Evolutionary conservation across 2,329 filamentous ascomycete genomes (phyloP).

Genomic region (Trichoderma sp.): DNA sequence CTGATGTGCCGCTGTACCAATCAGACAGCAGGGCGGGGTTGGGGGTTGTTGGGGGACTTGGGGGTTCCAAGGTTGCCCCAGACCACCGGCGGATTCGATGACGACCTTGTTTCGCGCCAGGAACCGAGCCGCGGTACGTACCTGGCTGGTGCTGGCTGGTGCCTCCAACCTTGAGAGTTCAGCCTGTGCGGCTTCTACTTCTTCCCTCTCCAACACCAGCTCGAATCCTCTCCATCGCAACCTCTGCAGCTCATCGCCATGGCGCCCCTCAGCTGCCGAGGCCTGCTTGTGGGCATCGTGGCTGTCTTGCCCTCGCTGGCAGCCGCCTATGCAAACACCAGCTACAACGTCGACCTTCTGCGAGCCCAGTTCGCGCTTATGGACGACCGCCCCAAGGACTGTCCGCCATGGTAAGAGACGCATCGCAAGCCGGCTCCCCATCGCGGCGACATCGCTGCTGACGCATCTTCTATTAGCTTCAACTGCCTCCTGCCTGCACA

Average conservation of each 20-base stretch:
- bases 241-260: slow-evolving; percentile 35
- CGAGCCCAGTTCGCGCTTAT: slow-evolving; percentile 69
- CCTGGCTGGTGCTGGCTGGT: neutral
- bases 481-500: slow-evolving; percentile 96
- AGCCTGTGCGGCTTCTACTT: neutral
- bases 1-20: slow-evolving; percentile 11
- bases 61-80: slow-evolving; percentile 13
- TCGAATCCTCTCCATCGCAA: neutral
- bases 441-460: slow-evolving; percentile 7
- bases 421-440: neutral
- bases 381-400: slow-evolving; percentile 72
- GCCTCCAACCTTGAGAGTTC: neutral
- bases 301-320: slow-evolving; percentile 43
- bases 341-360: slow-evolving; percentile 61
- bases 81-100: slow-evolving; percentile 17
- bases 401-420: slow-evolving; percentile 69
- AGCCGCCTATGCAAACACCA: slow-evolving; percentile 50
- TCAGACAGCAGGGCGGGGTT: slow-evolving; percentile 9
- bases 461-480: slow-evolving; percentile 63
- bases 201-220: neutral
- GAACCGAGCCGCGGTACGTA: slow-evolving; percentile 19
- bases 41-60: neutral
- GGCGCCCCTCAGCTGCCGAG: slow-evolving; percentile 41
- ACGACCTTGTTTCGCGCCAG: slow-evolving; percentile 19
- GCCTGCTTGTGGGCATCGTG: slow-evolving; percentile 43